Percentiles rank a stretch among this genome's conserved stretches.
phyloP scores from a whole-genome alignment of 2,329 filamentous ascomycete species.

The Daldinia sp. region DNA sequence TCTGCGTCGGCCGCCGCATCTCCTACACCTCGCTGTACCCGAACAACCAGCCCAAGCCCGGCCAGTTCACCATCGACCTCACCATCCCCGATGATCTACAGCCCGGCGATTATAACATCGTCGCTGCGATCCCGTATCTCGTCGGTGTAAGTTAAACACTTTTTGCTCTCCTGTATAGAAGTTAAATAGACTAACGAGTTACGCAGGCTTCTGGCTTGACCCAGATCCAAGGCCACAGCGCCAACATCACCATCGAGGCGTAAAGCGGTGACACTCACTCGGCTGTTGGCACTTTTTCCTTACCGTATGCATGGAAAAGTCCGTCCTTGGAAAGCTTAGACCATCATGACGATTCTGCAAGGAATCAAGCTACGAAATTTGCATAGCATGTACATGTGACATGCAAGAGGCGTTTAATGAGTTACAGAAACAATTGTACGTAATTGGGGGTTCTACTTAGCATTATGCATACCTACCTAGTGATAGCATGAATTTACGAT shows the following conservation, averaged over 20 bases:
- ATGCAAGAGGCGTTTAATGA: constrained; percentile 30
- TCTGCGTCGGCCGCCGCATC: constrained; percentile 50
- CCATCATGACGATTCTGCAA: constrained; percentile 21
- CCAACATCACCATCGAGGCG: constrained; percentile 42
- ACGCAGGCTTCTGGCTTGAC: constrained; percentile 46
- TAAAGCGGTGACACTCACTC: constrained; percentile 10
- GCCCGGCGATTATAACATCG: constrained; percentile 44
- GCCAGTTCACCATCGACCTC: constrained; percentile 34
- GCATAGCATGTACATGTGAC: constrained; percentile 26
- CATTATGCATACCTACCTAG: constrained; percentile 7
- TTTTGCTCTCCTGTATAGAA: not conserved
- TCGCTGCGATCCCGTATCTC: constrained; percentile 48
- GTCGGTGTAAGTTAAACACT: constrained; percentile 47
- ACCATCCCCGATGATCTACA: constrained; percentile 27
- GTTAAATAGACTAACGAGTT: constrained; percentile 3
- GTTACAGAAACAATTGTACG: constrained; percentile 7
- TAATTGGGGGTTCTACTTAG: constrained; percentile 3
- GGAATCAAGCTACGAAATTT: constrained; percentile 13
- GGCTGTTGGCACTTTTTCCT: constrained; percentile 9
- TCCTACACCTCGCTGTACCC: constrained; percentile 49
- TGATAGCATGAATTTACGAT: constrained; percentile 24
- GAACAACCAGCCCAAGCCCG: constrained; percentile 40
- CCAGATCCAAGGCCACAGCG: constrained; percentile 31
- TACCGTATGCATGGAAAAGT: constrained; percentile 18
- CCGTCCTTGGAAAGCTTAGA: constrained; percentile 13